Evolutionary conservation across 169 alveolate species (phyloP), one percentile per base, ranked within the genome.

Genomic region (Plasmodium inui): DNA sequence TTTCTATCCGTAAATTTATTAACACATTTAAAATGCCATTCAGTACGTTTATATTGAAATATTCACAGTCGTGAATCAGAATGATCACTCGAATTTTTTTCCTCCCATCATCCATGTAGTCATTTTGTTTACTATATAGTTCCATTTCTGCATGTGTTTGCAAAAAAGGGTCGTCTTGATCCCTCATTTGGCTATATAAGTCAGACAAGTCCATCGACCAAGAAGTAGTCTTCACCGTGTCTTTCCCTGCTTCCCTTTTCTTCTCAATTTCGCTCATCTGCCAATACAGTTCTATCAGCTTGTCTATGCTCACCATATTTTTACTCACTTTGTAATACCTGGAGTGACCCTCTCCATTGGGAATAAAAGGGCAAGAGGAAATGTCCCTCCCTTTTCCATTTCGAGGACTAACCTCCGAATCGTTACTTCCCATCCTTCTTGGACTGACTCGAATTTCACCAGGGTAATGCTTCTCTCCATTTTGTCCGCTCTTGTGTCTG

Each of bases 21-120:
- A 86, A 37, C 7, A 86, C 67, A 57, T 86, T 86, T 26, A 86
- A 86, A n/a, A 86, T 78, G 3, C 93, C 93, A 86, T 86, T 86
- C 44, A 86, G 71, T 55, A 86, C 70, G 30, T 86, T 86, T 32
- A 86, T 86, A 3, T 76, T 86, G 41, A 86, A 86, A 86, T 86
- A 86, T 30, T 86, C 93, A 67, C 93, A 86, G 57, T 86, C 93
- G 7, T 86, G 93, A 10, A 86, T 78, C 0, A 86, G 70, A 19
- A 86, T 57, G 5, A 86, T 55, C 37, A 86, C 55, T 55, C 93
- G 22, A 6, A 86, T 85, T 55, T 86, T 86, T 78, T 86, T 86
- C 39, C 93, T 55, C 9, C 93, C 93, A 55, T 86, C 93, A 30
- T 22, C 22, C 44, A 86, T 76, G 44, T 86, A 86, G n/a, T 53